Evolutionary conservation across 2,329 filamentous ascomycete species (phyloP), one percentile per base, ranked within the genome.

Genomic region (Ophiostoma triangulosporum): DNA sequence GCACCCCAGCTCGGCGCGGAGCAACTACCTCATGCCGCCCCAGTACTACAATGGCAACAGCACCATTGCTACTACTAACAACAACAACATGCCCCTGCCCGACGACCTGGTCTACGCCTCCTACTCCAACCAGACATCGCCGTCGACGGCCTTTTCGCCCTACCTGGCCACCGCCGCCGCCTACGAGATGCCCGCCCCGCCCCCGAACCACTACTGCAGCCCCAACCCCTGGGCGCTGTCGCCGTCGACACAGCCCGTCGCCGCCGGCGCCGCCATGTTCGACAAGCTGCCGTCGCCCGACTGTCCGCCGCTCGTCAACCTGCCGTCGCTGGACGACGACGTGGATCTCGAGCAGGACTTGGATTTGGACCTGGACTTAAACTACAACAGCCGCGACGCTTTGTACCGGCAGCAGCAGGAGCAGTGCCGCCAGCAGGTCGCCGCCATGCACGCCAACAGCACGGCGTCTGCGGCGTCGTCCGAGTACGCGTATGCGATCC

Each of bases 1-100:
- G 86, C 86, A 89, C 64, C 83, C 84, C 3, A 29, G 55, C 55
- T n/a, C n/a, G n/a, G n/a, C n/a, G n/a, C n/a, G n/a, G n/a, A 76
- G 77, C 22, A 48, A 32, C 15, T 72, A 77, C 55, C 65, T 61
- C 8, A 48, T 70, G 20, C 65, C 65, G 45, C 57, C 45, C 14
- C 26, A 17, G 43, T 27, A 27, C 14, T 27, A 29, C 45, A 48
- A 48, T 29, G 15, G 11, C 40, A 48, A 17, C 45, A 20, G 20
- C 40, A 48, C 15, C 20, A 20, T 29, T 7, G 35, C 58, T 64
- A 52, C n/a, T 6, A 38, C 15, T 7, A 17, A 14, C 48, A 51
- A n/a, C 14, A 17, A 14, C 48, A 51, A n/a, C 45, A 54, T 51
- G 40, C 48, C 54, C 9, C 35, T 48, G 12, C 32, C 40, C 4